These are phyloP conservation scores for Huntiella moniliformis DNA, from an alignment of 2,329 filamentous ascomycete genomes.

Conservation along the genomic window DNA sequence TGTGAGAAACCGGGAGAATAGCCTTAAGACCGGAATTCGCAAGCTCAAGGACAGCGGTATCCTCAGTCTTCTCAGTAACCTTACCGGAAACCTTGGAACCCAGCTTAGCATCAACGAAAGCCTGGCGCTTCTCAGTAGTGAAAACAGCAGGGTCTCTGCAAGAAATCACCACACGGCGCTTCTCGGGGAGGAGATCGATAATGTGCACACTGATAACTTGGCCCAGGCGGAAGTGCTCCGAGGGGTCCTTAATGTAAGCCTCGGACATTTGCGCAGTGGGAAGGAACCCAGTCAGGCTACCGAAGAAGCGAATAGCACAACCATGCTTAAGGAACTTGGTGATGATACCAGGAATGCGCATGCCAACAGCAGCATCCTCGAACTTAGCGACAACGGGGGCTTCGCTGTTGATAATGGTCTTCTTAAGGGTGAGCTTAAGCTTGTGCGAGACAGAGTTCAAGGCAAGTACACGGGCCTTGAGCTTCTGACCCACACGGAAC, in stretches of 20 bases:
- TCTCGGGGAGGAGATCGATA: slow-evolving; percentile 56
- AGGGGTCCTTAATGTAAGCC: slow-evolving; percentile 76
- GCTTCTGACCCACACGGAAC: slow-evolving; percentile 67
- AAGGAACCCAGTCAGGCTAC: slow-evolving; percentile 63
- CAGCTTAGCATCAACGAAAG: slow-evolving; percentile 52
- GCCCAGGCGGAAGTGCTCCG: slow-evolving; percentile 71
- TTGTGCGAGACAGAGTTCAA: slow-evolving; percentile 57
- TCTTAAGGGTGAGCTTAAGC: slow-evolving; percentile 80
- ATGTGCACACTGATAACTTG: slow-evolving; percentile 85
- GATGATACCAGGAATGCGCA: slow-evolving; percentile 71
- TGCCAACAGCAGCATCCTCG: slow-evolving; percentile 51
- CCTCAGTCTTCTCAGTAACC: slow-evolving; percentile 62
- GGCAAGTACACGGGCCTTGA: slow-evolving; percentile 74
- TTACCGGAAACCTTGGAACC: slow-evolving; percentile 61
- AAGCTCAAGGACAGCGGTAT: slow-evolving; percentile 61
- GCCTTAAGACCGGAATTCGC: slow-evolving; percentile 58
- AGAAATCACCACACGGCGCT: slow-evolving; percentile 61
- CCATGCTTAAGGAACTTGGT: slow-evolving; percentile 61
- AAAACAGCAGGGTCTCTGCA: slow-evolving; percentile 79
- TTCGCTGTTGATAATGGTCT: slow-evolving; percentile 81
- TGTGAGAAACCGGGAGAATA: slow-evolving; percentile 54
- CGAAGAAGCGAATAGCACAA: slow-evolving; percentile 86
- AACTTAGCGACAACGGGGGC: slow-evolving; percentile 61
- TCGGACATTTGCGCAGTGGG: slow-evolving; percentile 97
- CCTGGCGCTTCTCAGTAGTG: slow-evolving; percentile 54